Base-by-base conservation (phyloP, 805 yeast genomes). In the Ogataea populi-albae region DNA sequence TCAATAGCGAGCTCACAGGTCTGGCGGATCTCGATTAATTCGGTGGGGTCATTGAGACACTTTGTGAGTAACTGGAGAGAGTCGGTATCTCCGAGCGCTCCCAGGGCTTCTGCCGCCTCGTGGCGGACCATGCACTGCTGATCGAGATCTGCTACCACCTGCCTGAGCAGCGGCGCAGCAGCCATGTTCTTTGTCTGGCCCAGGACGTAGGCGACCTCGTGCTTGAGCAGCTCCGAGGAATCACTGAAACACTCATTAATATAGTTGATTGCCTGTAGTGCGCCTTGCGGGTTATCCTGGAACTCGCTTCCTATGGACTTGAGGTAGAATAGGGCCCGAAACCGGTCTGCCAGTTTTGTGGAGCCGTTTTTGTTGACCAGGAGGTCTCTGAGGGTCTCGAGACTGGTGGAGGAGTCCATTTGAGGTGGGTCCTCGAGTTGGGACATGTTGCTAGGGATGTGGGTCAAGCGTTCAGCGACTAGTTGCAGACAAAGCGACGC, bases 91-190 rank as follows among this genome's bases (percentile, higher is more conserved):
- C 95, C 95, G 34, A 93, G 69, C 28, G 98, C 98, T 43, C 98
- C 99, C 37, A 93, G 71, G 27, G 98, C 98, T 65, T 93, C 99
- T 6, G 98, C 98, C 12, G 98, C 98, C 64, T 93, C 99, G 62
- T 93, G 99, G 62, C 99, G 83, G 23, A 93, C 99, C 98, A 93
- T 93, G 42, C 85, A 71, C 57, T 85, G 93, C 67, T 91, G 98
- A 11, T 68, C 47, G 17, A 58, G 54, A 59, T 81, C 79, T 32
- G 65, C 63, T 52, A 93, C 71, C 16, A 87, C 95, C 6, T 71
- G 71, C 59, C 86, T 75, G 42, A 93, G 72, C 32, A 78, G 71
- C 32, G 86, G 82, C 41, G 91, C 85, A 40, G 96, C 87, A 38
- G 75, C 62, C 49, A 79, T 57, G 65, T 89, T 89, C 59, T 85